A percentile compares a stretch with the other conserved stretches of the same genome.
phyloP scores from a whole-genome alignment of 805 yeast genomes.

The Wickerhamomyces ciferrii region DNA sequence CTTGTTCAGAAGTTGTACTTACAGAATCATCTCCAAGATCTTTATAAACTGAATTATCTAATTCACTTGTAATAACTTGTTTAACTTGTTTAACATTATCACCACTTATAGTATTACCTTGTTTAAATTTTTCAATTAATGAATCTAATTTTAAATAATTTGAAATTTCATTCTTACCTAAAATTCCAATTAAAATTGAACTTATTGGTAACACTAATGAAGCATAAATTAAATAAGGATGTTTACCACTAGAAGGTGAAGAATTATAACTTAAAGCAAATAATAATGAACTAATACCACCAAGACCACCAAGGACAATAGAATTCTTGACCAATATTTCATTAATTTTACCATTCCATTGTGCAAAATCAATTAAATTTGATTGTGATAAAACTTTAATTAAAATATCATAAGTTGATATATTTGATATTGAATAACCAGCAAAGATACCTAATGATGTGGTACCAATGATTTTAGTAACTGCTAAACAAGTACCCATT shows the following conservation, averaged over 20 bases:
- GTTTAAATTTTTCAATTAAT: slow-evolving; percentile 3
- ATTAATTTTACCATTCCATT: slow-evolving; percentile 15
- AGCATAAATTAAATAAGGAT: slow-evolving; percentile 64
- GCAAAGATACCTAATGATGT: slow-evolving; percentile 65
- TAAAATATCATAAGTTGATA: slow-evolving; percentile 15
- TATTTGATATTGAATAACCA: slow-evolving; percentile 38
- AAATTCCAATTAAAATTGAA: slow-evolving; percentile 3
- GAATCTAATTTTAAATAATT: slow-evolving; percentile 6
- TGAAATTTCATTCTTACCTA: slow-evolving; percentile 4
- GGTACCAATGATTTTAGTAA: slow-evolving; percentile 59
- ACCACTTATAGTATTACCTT: neutral
- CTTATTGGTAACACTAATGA: slow-evolving; percentile 21
- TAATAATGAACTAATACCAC: slow-evolving; percentile 43
- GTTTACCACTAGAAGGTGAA: slow-evolving; percentile 53
- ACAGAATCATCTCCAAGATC: slow-evolving; percentile 29
- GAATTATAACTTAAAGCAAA: slow-evolving; percentile 51
- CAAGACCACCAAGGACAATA: slow-evolving; percentile 28
- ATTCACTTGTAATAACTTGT: slow-evolving; percentile 31
- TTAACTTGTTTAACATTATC: slow-evolving; percentile 12
- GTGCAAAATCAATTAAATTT: slow-evolving; percentile 22
- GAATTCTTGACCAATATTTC: slow-evolving; percentile 17
- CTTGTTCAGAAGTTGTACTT: slow-evolving; percentile 7
- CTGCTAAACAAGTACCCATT: slow-evolving; percentile 53
- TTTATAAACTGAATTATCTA: slow-evolving; percentile 40
- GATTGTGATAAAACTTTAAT: slow-evolving; percentile 26